Conservation (phyloP, 2,329 filamentous ascomycete species). For the Microthyrium microscopicum region DNA sequence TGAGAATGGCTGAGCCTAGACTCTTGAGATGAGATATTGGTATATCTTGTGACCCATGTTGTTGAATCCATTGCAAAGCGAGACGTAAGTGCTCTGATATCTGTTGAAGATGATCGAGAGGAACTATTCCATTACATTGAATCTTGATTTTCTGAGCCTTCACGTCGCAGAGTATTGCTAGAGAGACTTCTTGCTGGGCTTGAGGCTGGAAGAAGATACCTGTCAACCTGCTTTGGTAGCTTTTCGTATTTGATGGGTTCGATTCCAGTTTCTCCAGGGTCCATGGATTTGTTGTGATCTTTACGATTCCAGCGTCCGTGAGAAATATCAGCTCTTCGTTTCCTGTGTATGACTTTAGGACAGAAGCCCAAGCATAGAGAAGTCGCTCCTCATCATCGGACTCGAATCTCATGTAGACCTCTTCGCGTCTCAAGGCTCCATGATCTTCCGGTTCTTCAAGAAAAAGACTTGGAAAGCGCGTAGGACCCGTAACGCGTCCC, state of each 20-base stretch:
- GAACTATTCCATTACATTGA: neutral
- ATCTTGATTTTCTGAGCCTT: too few species aligned
- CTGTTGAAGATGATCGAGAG: neutral
- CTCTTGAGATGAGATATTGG: too few species aligned
- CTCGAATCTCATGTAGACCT: neutral
- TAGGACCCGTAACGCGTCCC: too few species aligned
- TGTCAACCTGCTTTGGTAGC: neutral
- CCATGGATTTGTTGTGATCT: neutral
- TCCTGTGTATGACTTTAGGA: constrained; percentile 10
- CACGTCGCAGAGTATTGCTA: neutral
- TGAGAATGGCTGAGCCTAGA: constrained; percentile 41
- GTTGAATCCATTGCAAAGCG: neutral
- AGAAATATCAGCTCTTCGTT: constrained; percentile 8
- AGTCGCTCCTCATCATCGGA: constrained; percentile 9
- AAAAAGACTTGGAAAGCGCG: neutral
- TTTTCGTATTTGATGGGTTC: neutral
- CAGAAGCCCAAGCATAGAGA: constrained; percentile 9
- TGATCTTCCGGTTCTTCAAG: neutral
- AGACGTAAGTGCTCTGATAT: neutral
- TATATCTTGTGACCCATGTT: neutral
- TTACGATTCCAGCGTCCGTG: constrained; percentile 6
- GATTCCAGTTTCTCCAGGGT: neutral
- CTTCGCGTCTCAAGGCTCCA: neutral
- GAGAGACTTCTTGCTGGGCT: constrained; percentile 1
- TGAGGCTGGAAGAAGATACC: neutral